A percentile compares a stretch with the other conserved stretches of the same genome.
Evolutionary conservation across 805 yeast species (phyloP).

Genomic region (Kazachstania psychrophila): DNA sequence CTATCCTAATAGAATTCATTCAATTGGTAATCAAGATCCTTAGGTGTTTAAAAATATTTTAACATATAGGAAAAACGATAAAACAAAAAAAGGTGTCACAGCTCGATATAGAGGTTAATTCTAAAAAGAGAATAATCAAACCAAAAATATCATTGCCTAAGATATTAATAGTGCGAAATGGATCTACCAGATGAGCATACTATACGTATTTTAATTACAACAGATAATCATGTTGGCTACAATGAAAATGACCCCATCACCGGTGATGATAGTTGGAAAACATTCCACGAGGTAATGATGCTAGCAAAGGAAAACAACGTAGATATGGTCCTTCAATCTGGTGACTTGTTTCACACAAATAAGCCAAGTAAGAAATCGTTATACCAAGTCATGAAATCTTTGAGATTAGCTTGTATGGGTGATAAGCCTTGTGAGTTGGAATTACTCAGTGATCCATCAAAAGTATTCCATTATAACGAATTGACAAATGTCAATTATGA

Average conservation of each 20-base stretch:
- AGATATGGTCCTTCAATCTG: constrained; percentile 86
- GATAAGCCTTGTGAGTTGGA: constrained; percentile 83
- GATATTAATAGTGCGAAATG: no score
- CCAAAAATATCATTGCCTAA: no score
- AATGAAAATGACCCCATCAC: constrained; percentile 82
- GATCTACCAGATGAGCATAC: constrained; percentile 42
- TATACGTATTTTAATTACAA: constrained; percentile 69
- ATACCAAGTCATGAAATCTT: constrained; percentile 67
- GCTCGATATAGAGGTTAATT: no score
- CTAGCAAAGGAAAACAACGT: constrained; percentile 63
- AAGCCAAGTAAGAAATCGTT: constrained; percentile 81
- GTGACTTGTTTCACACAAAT: constrained; percentile 86
- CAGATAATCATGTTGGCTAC: constrained; percentile 95
- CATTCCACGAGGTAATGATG: constrained; percentile 74
- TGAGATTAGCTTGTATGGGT: constrained; percentile 69
- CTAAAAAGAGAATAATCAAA: no score
- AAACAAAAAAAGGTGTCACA: no score
- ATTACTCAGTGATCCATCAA: constrained; percentile 66
- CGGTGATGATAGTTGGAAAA: constrained; percentile 81
- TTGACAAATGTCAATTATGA: constrained; percentile 73
- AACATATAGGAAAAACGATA: no score
- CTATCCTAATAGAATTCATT: no score
- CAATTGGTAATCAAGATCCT: no score
- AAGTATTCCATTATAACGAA: constrained; percentile 48
- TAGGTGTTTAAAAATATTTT: no score